These are phyloP conservation scores for Talaromyces sp. DNA, from an alignment of 2,329 filamentous ascomycete species.

Conservation along the genomic window DNA sequence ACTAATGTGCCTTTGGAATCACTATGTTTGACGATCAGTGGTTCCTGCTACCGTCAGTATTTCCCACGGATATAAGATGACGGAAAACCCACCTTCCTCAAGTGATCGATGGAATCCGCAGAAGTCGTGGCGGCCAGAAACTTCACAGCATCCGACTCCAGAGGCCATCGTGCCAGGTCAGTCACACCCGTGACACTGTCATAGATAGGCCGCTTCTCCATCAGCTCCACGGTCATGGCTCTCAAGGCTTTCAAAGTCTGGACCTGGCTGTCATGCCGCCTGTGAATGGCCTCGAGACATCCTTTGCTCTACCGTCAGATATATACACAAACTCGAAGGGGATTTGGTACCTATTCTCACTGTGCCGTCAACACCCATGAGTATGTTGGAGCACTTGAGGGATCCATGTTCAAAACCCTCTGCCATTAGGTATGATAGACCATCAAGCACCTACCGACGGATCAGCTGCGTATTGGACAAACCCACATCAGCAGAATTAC, in stretches of 20 bases:
- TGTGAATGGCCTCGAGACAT: constrained; percentile 14
- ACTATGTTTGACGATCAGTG: background rate
- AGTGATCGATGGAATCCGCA: constrained; percentile 17
- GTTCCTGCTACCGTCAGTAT: background rate
- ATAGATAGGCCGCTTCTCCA: constrained; percentile 31
- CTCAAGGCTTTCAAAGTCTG: constrained; percentile 17
- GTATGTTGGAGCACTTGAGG: constrained; percentile 21
- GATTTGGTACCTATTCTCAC: constrained; percentile 21
- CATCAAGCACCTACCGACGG: constrained; percentile 15
- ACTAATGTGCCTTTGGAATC: background rate
- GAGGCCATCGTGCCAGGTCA: constrained; percentile 25
- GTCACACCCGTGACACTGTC: constrained; percentile 26
- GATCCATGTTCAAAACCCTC: constrained; percentile 17
- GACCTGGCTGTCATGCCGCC: constrained; percentile 10
- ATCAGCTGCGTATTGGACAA: background rate
- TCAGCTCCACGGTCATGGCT: constrained; percentile 25
- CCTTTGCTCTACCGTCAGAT: constrained; percentile 13
- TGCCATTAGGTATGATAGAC: constrained; percentile 14
- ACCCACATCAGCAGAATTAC: background rate
- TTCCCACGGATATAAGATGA: background rate
- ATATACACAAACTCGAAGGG: background rate
- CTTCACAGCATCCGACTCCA: constrained; percentile 19
- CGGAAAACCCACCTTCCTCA: constrained; percentile 20
- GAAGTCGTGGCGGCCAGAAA: constrained; percentile 28
- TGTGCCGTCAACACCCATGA: constrained; percentile 18